Conservation (phyloP, 208 protist genomes). For the Acanthamoeba lenticulata region DNA sequence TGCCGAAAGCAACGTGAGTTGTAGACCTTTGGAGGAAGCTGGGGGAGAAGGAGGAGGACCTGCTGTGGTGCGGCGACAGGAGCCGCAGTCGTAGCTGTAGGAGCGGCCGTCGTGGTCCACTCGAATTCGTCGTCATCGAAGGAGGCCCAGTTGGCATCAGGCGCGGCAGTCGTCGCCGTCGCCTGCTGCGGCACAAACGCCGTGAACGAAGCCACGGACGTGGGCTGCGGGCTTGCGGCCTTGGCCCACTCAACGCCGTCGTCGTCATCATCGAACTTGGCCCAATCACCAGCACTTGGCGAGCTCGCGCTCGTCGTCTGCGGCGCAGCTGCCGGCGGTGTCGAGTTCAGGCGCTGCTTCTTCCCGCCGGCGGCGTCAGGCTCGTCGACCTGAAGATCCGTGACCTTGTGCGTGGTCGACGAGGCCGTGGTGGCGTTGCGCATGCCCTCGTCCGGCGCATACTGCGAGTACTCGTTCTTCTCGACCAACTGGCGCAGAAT, state of each 20-base stretch:
- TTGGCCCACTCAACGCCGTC: too few relatives aligned
- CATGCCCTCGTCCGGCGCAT: background rate
- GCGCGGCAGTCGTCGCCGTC: too few relatives aligned
- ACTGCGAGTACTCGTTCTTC: constrained; percentile 30
- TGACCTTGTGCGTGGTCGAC: background rate
- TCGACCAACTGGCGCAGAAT: background rate
- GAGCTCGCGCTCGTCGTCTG: background rate
- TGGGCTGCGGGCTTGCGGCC: too few relatives aligned
- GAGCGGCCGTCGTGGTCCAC: too few relatives aligned
- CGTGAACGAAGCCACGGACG: too few relatives aligned
- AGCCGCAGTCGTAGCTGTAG: too few relatives aligned
- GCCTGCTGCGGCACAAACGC: too few relatives aligned
- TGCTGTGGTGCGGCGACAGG: background rate
- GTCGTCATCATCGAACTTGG: too few relatives aligned
- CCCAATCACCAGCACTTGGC: background rate
- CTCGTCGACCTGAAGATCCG: constrained; percentile 1
- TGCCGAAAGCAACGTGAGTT: too few relatives aligned
- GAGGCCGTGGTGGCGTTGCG: constrained; percentile 13
- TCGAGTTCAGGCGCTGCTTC: background rate
- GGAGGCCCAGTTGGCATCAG: background rate
- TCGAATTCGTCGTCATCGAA: background rate
- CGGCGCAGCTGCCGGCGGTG: background rate
- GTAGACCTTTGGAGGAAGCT: background rate
- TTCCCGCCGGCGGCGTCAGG: background rate
- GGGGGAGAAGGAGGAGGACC: background rate